Base-by-base conservation (phyloP, 2,329 filamentous ascomycete genomes). In the Pseudogymnoascus sp. region DNA sequence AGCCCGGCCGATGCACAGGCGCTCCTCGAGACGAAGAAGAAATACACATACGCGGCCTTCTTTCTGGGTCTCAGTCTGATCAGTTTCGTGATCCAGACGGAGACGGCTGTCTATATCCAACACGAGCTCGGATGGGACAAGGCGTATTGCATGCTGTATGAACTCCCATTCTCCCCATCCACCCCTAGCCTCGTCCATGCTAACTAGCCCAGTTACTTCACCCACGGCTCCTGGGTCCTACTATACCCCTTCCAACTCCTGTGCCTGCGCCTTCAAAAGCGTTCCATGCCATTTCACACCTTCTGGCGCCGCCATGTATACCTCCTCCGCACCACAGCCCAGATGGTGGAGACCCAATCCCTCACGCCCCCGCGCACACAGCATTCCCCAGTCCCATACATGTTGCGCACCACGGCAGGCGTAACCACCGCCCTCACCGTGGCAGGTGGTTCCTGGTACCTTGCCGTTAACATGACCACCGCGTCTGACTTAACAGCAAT, bases 81-180 rank as follows among this genome's bases (percentile, higher is more conserved):
- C 63, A 88, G 89, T 71, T 99, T 99, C 73, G 90, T 91, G 58
- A 80, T 96, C 5, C 94, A 99, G 82, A 97, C 94, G 3, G 93
- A 97, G 79, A 91, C 96, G 61, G 93, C 92, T 9, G 87, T 95
- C 8, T 92, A 97, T 76, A 94, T 99, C 64, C 93, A 97, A 77
- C 87, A 93, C 73, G 87, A 94, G 64, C 77, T 97, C 66, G 86
- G 89, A 66, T 99, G 94, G 94, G 85, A 95, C 77, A 99, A 99
- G 79, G 90, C 94, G n/a, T 99, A 97, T 78, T 96, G 91, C 80
- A 99, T 99, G 94, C 85, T 99, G 81, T 97, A 77, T 77, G 77
- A 74, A 33, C 33, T 33, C 18, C 15, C 40, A 4, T 15, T 48
- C 27, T 13, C 29, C 52, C 40, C 10, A 31, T 31, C 10, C 36